phyloP scores from a whole-genome alignment of 345 rosid species.

The Sapria himalayana region DNA sequence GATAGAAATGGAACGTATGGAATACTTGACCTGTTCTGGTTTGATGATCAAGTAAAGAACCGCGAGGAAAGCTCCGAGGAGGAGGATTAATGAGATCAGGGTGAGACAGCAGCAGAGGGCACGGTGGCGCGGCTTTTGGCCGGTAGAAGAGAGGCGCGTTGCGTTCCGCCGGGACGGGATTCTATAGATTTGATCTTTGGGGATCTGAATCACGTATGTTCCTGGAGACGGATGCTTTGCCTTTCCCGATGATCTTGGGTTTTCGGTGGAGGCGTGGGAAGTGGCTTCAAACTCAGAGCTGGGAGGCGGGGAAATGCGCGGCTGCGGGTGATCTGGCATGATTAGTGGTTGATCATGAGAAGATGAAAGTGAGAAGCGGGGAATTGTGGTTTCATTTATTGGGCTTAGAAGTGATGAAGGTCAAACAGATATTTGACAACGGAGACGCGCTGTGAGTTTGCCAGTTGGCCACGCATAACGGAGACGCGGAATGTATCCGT shows the following conservation, averaged over 20 bases:
- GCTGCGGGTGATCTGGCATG: too few relatives aligned
- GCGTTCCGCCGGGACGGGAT: slow-evolving; percentile 77
- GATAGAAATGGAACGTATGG: slow-evolving; percentile 28
- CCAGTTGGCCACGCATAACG: too few relatives aligned
- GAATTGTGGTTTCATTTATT: too few relatives aligned
- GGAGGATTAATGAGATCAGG: slow-evolving; percentile 11
- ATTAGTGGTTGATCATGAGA: too few relatives aligned
- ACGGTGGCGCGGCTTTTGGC: slow-evolving; percentile 15
- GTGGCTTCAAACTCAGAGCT: too few relatives aligned
- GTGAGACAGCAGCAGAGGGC: slow-evolving; percentile 26
- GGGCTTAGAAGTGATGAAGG: too few relatives aligned
- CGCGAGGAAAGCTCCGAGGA: slow-evolving; percentile 27
- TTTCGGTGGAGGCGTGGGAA: slow-evolving; percentile 4
- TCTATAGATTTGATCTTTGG: slow-evolving; percentile 76
- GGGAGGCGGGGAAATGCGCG: too few relatives aligned
- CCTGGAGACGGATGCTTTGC: slow-evolving; percentile 27
- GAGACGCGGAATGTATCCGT: too few relatives aligned
- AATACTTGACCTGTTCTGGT: slow-evolving; percentile 44
- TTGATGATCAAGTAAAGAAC: slow-evolving; percentile 39
- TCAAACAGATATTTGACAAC: too few relatives aligned
- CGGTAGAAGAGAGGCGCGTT: slow-evolving; percentile 44
- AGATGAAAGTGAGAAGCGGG: too few relatives aligned
- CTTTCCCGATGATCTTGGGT: slow-evolving; percentile 12
- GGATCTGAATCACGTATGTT: slow-evolving; percentile 69
- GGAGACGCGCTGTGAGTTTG: too few relatives aligned